These are phyloP conservation scores for Bocquillonia castaneifolia DNA, from an alignment of 441 rosid species.

Conservation along the genomic window DNA sequence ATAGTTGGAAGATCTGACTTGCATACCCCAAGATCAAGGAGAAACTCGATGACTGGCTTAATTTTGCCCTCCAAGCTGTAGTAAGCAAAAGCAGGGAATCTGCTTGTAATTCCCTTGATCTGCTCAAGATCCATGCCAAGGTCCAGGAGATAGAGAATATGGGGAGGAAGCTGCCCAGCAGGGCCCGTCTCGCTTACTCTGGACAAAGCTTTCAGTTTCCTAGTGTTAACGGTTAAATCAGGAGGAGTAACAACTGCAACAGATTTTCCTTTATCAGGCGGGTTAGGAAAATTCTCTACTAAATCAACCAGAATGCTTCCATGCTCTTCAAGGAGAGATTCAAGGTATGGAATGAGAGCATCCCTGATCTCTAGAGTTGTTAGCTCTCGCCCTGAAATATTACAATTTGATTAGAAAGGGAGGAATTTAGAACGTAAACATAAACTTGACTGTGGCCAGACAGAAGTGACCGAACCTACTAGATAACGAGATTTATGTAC, in stretches of 20 bases:
- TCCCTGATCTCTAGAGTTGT: slow-evolving; percentile 49
- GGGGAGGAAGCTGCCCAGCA: slow-evolving; percentile 35
- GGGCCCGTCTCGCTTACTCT: slow-evolving; percentile 33
- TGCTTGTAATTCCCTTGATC: slow-evolving; percentile 37
- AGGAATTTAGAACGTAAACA: not conserved
- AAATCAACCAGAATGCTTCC: slow-evolving; percentile 31
- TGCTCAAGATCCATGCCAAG: slow-evolving; percentile 40
- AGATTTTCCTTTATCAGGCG: slow-evolving; percentile 24
- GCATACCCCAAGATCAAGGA: slow-evolving; percentile 40
- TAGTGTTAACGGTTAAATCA: slow-evolving; percentile 14
- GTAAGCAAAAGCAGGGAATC: slow-evolving; percentile 42
- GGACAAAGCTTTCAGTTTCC: slow-evolving; percentile 37
- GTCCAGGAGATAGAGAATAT: slow-evolving; percentile 34
- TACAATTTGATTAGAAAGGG: slow-evolving; percentile 1
- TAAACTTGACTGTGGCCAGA: not conserved
- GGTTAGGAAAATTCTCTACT: slow-evolving; percentile 39
- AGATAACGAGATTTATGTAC: slow-evolving; percentile 44
- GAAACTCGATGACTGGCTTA: slow-evolving; percentile 43
- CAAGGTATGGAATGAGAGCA: slow-evolving; percentile 40
- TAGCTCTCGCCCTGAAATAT: slow-evolving; percentile 35
- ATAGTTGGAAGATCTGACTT: slow-evolving; percentile 34
- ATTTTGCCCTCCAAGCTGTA: slow-evolving; percentile 45
- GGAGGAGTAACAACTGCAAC: slow-evolving; percentile 18
- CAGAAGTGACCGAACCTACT: slow-evolving; percentile 38
- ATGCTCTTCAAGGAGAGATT: slow-evolving; percentile 31